Conservation (phyloP, 2,329 filamentous ascomycete genomes). For the Talaromyces sp. region DNA sequence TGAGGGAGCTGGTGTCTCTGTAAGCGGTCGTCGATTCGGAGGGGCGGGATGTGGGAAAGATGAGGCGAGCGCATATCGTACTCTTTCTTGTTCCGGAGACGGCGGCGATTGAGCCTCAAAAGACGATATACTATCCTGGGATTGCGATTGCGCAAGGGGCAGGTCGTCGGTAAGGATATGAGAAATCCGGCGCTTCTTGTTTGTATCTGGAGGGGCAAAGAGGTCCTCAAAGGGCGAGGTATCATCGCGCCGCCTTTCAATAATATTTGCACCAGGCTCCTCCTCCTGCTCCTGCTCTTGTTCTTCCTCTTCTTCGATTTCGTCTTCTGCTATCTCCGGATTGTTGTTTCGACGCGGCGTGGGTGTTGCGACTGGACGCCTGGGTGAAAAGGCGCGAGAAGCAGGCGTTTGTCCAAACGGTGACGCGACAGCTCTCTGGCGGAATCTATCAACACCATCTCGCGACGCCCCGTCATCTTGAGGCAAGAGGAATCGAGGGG, state of each 20-base stretch:
- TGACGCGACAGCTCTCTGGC: not conserved
- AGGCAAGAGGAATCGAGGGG: slow-evolving; percentile 10
- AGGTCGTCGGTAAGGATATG: not conserved
- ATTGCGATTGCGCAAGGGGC: not conserved
- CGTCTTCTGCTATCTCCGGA: not conserved
- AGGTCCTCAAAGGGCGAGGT: slow-evolving; percentile 23
- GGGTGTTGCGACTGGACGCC: not conserved
- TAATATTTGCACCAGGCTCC: not conserved
- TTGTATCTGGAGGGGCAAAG: slow-evolving; percentile 21
- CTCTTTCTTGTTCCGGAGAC: not conserved
- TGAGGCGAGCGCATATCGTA: not conserved
- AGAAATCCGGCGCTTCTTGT: slow-evolving; percentile 28
- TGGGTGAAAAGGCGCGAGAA: not conserved
- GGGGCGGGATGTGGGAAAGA: slow-evolving; percentile 7
- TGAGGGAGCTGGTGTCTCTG: slow-evolving; percentile 11
- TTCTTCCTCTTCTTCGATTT: not conserved
- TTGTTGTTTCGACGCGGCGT: not conserved
- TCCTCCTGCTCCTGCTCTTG: not conserved
- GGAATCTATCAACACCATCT: not conserved
- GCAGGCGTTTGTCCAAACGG: not conserved
- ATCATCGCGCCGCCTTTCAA: slow-evolving; percentile 1
- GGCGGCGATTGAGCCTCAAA: not conserved
- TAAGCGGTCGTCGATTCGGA: not conserved
- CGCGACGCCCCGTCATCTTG: not conserved
- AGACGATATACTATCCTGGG: not conserved